phyloP scores from a whole-genome alignment of 192 early-diverging fungal genomes.

The Coemansia sp. region DNA sequence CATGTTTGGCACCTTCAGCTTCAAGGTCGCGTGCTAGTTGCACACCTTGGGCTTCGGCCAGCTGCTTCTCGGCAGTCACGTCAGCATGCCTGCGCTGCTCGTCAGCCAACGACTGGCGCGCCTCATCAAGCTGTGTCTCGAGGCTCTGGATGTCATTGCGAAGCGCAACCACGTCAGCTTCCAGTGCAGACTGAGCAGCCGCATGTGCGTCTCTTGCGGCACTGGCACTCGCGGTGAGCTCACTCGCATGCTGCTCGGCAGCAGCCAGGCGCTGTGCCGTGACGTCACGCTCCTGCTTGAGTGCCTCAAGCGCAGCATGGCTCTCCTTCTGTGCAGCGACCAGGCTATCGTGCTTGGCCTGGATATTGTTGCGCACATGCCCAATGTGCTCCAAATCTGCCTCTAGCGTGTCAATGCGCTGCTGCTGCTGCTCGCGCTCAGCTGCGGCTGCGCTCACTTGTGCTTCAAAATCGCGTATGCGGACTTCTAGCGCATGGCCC shows the following conservation, averaged over 20 bases:
- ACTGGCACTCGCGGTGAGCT: conserved; percentile 11
- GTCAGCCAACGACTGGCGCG: conserved; percentile 7
- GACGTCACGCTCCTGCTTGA: conserved; percentile 3
- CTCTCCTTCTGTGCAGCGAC: conserved; percentile 26
- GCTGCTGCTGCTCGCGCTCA: conserved; percentile 3
- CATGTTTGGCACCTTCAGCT: conserved; percentile 3
- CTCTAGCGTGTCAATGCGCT: conserved; percentile 29
- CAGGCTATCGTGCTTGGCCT: conserved; percentile 36
- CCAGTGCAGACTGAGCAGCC: conserved; percentile 16
- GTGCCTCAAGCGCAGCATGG: conserved; percentile 12
- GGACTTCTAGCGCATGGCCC: conserved; percentile 9
- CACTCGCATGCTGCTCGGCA: conserved; percentile 11
- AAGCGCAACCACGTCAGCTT: conserved; percentile 12
- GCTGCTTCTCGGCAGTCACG: conserved; percentile 10
- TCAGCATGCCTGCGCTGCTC: conserved; percentile 14
- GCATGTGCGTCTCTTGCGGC: conserved; percentile 12
- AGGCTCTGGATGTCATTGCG: conserved; percentile 1
- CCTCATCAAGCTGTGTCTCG: conserved; percentile 9
- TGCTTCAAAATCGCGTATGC: conserved; percentile 29
- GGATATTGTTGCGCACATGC: conserved; percentile 38
- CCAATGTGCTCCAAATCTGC: conserved; percentile 29
- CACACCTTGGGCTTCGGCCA: conserved; percentile 5
- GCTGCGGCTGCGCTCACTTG: conserved; percentile 11
- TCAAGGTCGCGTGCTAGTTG: conserved; percentile 9
- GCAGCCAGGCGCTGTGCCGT: conserved; percentile 10